These are phyloP conservation scores for Talaromyces amestolkiae DNA, from an alignment of 2,329 filamentous ascomycete species.

Conservation along the genomic window DNA sequence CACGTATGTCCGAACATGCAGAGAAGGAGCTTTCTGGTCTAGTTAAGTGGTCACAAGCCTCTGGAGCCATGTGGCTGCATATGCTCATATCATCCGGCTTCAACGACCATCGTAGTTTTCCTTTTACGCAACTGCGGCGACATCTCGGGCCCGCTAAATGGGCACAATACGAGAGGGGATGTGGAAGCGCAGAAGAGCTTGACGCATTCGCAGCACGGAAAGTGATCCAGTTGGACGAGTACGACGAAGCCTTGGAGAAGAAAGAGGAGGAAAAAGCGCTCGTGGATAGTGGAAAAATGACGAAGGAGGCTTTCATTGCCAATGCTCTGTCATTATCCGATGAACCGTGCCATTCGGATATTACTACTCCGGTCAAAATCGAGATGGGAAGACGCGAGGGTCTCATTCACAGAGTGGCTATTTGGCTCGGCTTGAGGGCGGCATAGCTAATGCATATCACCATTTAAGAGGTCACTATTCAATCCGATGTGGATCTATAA, in stretches of 20 bases:
- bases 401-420: neutral
- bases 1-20: neutral
- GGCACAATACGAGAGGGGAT: neutral
- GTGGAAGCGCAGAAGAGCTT: neutral
- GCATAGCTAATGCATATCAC: neutral
- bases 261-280: neutral
- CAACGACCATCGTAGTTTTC: constrained; percentile 32
- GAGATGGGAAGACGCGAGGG: too few species aligned
- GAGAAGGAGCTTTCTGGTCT: constrained; percentile 28
- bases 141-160: neutral
- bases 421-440: too few species aligned
- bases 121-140: constrained; percentile 21
- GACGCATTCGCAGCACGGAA: neutral
- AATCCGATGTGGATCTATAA: too few species aligned
- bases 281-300: constrained; percentile 6
- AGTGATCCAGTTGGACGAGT: neutral
- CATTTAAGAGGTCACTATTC: too few species aligned
- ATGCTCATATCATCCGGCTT: constrained; percentile 36
- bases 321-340: neutral
- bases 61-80: constrained; percentile 39
- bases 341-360: too few species aligned
- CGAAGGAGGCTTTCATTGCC: neutral
- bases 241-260: neutral
- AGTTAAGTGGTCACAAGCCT: constrained; percentile 34
- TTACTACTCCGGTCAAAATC: too few species aligned